These are phyloP conservation scores for Colletotrichum tanaceti DNA, from an alignment of 2,329 filamentous ascomycete genomes.

Conservation along the genomic window DNA sequence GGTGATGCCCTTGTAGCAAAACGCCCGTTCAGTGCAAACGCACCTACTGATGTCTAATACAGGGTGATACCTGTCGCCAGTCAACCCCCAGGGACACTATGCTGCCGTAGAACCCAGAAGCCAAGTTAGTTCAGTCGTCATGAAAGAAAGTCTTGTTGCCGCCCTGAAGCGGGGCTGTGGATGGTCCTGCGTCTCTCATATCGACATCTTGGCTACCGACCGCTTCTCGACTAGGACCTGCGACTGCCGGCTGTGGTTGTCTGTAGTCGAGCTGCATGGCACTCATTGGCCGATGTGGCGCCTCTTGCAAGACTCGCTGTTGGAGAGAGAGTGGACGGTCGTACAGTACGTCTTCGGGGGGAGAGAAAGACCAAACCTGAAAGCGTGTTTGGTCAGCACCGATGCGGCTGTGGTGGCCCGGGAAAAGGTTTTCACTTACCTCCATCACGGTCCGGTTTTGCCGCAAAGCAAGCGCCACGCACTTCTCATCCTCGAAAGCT, in stretches of 20 bases:
- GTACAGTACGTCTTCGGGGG: conserved; percentile 75
- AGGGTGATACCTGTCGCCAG: neutral
- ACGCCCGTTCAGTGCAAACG: conserved; percentile 1
- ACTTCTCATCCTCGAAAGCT: conserved; percentile 98
- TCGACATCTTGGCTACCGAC: conserved; percentile 60
- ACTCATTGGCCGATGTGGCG: conserved; percentile 62
- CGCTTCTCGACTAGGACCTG: conserved; percentile 50
- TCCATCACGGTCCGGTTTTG: conserved; percentile 95
- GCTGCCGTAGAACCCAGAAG: neutral
- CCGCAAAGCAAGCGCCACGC: conserved; percentile 91
- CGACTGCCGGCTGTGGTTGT: conserved; percentile 47
- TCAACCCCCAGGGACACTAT: neutral
- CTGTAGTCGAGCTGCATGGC: conserved; percentile 61
- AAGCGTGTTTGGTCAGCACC: conserved; percentile 46
- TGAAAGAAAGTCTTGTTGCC: conserved; percentile 63
- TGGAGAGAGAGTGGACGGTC: conserved; percentile 65
- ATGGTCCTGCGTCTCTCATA: conserved; percentile 68
- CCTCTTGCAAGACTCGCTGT: conserved; percentile 57
- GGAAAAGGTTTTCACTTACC: conserved; percentile 66
- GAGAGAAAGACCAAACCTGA: conserved; percentile 95
- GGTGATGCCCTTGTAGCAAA: conserved; percentile 8
- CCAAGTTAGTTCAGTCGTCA: conserved; percentile 51
- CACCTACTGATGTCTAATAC: neutral
- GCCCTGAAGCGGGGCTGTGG: conserved; percentile 63
- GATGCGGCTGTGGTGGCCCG: neutral